Evolutionary conservation across 306 rosid genomes (phyloP).

Genomic region (Echinosophora koreensis): DNA sequence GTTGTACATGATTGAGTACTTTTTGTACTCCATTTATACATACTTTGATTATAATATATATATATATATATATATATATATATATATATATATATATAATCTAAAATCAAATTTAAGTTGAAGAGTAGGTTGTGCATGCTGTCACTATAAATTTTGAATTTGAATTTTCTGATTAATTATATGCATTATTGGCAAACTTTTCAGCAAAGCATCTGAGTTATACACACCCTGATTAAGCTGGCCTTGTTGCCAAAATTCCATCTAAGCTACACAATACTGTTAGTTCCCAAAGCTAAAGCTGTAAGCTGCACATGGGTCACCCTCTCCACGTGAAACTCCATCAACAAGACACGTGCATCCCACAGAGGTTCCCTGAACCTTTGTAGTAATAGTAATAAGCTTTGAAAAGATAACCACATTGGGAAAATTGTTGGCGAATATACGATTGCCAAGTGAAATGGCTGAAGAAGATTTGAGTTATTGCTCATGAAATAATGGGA

Average conservation of each 20-base stretch:
- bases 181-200: slow-evolving; percentile 56
- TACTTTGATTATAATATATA: too few relatives aligned
- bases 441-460: slow-evolving; percentile 19
- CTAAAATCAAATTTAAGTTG: neutral
- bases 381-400: slow-evolving; percentile 42
- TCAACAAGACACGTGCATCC: slow-evolving; percentile 69
- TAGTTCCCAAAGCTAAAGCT: slow-evolving; percentile 44
- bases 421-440: slow-evolving; percentile 26
- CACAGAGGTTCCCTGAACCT: slow-evolving; percentile 43
- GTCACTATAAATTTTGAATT: slow-evolving; percentile 34
- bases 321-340: slow-evolving; percentile 62
- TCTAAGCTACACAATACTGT: slow-evolving; percentile 26
- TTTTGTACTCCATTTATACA: too few relatives aligned
- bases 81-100: neutral
- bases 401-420: slow-evolving; percentile 16
- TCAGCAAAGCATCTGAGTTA: slow-evolving; percentile 42
- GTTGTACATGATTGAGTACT: too few relatives aligned
- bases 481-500: too few relatives aligned
- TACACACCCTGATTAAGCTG: slow-evolving; percentile 52
- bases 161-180: slow-evolving; percentile 30
- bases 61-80: too few relatives aligned
- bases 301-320: slow-evolving; percentile 71
- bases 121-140: neutral
- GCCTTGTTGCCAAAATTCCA: slow-evolving; percentile 56
- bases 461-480: slow-evolving; percentile 9